Evolutionary conservation across 176 grass and related monocot genomes (phyloP), one percentile per base, ranked within the genome.

Genomic region (Tillandsia fasciculata): DNA sequence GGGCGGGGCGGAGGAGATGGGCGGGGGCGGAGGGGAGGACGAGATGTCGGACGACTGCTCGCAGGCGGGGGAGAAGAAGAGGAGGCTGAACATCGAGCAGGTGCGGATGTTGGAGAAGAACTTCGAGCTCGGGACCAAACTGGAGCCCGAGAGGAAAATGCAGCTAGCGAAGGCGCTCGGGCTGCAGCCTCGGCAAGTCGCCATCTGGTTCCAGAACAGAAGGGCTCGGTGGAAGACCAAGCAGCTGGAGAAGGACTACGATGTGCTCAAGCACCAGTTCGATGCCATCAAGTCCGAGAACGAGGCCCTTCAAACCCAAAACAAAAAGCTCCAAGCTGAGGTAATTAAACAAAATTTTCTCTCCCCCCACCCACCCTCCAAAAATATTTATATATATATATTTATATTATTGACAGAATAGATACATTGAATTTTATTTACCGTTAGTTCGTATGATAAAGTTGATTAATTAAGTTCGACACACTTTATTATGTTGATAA

Each of bases 141-240:
- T 96, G 33, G 91, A 96, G 73, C 84, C 91, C 17, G 91, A 96
- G 76, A 80, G 91, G 13, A 96, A 96, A 78, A 75, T 90, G 63
- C 91, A 96, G 80, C 65, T 96, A 33, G 91, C 91, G 3, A 74
- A 81, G 70, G 87, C 84, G 48, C 77, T 96, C 33, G 84, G 87
- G 0, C 84, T 96, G 52, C 84, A 96, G 79, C 91, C 91, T 4
- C 82, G 91, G 26, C 91, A 96, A 87, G 84, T 96, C 15, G 91
- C 91, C 54, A 96, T 96, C 72, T 96, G 91, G 91, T 96, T 96
- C 75, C 91, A 96, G 80, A 96, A 96, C 75, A 79, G 91, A 42
- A 79, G 91, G 73, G 91, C 87, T 18, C 47, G 91, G 64, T 96
- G 91, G 91, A 96, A 96, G 81, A 96, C 91, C 47, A 96, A 96